Evolutionary conservation across 768 basidiomycete genomes (phyloP), one percentile per base, ranked within the genome.

Genomic region (Tylopilus vinaceipallidus): DNA sequence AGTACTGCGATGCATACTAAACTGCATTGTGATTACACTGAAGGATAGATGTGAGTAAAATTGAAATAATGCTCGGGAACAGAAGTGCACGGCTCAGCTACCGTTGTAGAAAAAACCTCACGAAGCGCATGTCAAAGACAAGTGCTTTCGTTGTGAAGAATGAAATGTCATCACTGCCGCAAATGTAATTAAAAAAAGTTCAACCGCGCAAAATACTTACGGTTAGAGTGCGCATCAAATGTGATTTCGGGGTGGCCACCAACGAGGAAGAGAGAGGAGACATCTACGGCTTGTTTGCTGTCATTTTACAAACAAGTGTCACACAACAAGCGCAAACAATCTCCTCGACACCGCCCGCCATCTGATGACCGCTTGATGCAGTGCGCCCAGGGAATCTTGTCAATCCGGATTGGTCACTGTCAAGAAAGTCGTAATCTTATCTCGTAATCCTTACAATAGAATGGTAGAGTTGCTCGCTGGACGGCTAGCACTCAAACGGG

Each of bases 21-120:
- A 36, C 8, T 23, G 16, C 13, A 26, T 23, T 4, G 19, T 33
- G 14, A 17, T 36, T 13, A 37, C 20, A n/a, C 44, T 51, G 29
- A 14, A 29, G 9, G 33, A 19, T 20, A 22, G 6, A 29, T 6
- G 35, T 66, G 14, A 65, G 62, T 23, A 16, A 43, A 35, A 23
- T 9, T 0, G 24, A 53, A 19, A 20, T n/a, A 29, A 8, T 17
- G 10, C 5, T 24, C 39, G 37, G 29, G 53, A n/a, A 56, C 16
- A 42, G 42, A 57, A 51, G 47, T 49, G 35, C 56, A 55, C 60
- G 67, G 75, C 70, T 88, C 86, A 88, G 86, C 76, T 88, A 88
- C 86, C 86, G 86, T 88, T 88, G 86, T 88, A 88, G 83, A 80
- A 74, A 59, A 44, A 70, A 67, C 74, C 64, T 82, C 83, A 82